These are phyloP conservation scores for Aspergillus bertholletiae DNA, from an alignment of 495 filamentous ascomycete genomes.

Conservation along the genomic window DNA sequence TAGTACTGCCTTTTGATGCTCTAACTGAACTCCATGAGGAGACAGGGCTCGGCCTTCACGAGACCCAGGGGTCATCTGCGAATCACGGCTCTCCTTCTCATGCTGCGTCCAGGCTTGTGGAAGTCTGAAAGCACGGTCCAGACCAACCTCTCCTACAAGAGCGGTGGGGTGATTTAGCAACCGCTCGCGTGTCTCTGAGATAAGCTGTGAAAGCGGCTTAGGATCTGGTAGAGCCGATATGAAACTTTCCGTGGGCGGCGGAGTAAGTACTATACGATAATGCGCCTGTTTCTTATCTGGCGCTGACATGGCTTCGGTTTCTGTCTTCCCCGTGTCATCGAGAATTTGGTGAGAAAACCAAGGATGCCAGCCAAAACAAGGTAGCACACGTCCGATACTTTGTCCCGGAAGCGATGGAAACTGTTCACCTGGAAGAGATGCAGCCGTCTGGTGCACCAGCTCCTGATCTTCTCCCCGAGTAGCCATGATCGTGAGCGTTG, in stretches of 20 bases:
- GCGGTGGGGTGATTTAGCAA: constrained; percentile 63
- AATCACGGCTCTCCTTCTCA: constrained; percentile 49
- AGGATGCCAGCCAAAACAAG: constrained; percentile 97
- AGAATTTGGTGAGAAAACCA: constrained; percentile 94
- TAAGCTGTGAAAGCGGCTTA: constrained; percentile 59
- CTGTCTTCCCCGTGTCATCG: constrained; percentile 50
- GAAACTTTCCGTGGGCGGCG: constrained; percentile 55
- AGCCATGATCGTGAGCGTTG: constrained; percentile 79
- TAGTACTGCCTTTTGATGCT: constrained; percentile 74
- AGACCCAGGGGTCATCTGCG: constrained; percentile 70
- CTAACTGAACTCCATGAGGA: constrained; percentile 68
- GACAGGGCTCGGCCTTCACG: constrained; percentile 74
- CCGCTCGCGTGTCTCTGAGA: constrained; percentile 60
- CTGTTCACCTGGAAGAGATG: constrained; percentile 34
- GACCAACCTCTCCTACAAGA: constrained; percentile 82
- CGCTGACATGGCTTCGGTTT: neutral
- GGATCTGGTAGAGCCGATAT: constrained; percentile 68
- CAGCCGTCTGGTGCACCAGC: constrained; percentile 69
- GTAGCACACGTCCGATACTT: constrained; percentile 49
- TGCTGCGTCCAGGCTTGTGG: constrained; percentile 59
- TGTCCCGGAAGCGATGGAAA: constrained; percentile 17
- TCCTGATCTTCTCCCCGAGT: constrained; percentile 84
- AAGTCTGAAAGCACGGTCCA: constrained; percentile 83
- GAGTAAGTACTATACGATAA: constrained; percentile 66
- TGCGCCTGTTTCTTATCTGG: constrained; percentile 56